Percentiles rank a stretch among this genome's conserved stretches.
Evolutionary conservation across 2,329 filamentous ascomycete species (phyloP).

Genomic region (Penicillium sp.): DNA sequence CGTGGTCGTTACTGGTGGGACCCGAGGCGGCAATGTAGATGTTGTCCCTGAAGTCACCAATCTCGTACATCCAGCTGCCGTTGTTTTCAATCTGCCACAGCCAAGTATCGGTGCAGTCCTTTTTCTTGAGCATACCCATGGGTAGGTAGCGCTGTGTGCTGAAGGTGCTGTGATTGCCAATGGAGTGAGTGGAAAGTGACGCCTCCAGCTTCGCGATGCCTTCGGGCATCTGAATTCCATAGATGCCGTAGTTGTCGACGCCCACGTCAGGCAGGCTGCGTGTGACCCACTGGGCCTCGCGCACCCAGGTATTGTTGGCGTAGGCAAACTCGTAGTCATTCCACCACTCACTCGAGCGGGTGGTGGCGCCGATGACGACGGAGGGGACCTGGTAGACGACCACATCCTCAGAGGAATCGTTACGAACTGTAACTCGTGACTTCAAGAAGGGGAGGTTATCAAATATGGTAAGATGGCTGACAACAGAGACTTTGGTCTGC

Average conservation of each 20-base stretch:
- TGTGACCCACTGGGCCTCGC: constrained; percentile 39
- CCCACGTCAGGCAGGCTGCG: constrained; percentile 32
- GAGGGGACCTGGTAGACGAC: no score
- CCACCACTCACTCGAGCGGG: no score
- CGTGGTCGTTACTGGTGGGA: constrained; percentile 24
- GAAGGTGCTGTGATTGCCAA: no score
- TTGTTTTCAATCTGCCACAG: constrained; percentile 44
- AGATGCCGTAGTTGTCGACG: constrained; percentile 31
- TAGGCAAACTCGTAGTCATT: neutral
- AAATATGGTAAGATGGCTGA: no score
- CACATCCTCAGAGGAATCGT: no score
- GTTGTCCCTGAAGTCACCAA: constrained; percentile 40
- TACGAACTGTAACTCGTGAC: no score
- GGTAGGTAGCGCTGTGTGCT: constrained; percentile 24
- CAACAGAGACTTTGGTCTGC: no score
- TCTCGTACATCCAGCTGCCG: constrained; percentile 43
- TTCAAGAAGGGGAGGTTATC: no score
- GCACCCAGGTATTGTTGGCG: constrained; percentile 36
- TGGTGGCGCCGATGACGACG: no score
- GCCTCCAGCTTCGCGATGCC: no score
- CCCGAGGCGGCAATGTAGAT: constrained; percentile 37
- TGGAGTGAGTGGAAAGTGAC: constrained; percentile 29
- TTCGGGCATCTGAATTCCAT: neutral
- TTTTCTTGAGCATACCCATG: constrained; percentile 33
- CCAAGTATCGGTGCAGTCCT: constrained; percentile 31